A percentile compares a stretch with the other conserved stretches of the same genome.
phyloP scores from a whole-genome alignment of 2,329 filamentous ascomycete genomes.

The Alternaria postmessia region DNA sequence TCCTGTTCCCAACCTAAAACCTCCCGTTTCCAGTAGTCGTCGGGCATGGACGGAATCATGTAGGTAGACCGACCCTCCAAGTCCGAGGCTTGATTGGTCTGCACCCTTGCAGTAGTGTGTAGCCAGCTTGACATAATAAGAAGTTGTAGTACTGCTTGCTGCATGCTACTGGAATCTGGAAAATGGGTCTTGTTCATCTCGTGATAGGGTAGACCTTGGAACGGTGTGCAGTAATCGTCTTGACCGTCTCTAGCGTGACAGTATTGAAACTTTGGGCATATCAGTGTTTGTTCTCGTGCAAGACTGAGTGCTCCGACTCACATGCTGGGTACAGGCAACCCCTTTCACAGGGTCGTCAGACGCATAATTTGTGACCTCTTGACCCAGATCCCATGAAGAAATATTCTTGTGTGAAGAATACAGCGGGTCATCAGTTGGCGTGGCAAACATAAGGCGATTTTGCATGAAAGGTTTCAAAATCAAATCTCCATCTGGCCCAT shows the following conservation, averaged over 20 bases:
- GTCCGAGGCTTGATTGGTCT: neutral
- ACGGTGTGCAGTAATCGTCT: conserved; percentile 1
- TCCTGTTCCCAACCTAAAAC: conserved; percentile 28
- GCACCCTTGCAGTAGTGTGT: neutral
- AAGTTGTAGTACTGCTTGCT: neutral
- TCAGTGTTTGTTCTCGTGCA: too few species aligned
- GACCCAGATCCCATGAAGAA: too few species aligned
- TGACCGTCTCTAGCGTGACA: neutral
- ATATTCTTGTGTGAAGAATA: neutral
- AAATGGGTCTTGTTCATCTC: neutral
- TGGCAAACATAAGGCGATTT: neutral
- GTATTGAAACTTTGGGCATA: neutral
- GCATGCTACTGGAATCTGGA: neutral
- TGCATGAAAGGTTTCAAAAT: neutral
- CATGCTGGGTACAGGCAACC: neutral
- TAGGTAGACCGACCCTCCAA: too few species aligned
- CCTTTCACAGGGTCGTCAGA: neutral
- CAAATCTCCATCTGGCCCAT: neutral
- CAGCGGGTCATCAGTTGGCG: neutral
- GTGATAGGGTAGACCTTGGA: neutral
- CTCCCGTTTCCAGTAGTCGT: conserved; percentile 33
- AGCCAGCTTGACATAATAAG: neutral
- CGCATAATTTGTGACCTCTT: neutral
- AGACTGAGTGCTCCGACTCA: neutral
- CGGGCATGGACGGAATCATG: conserved; percentile 5